phyloP scores from a whole-genome alignment of 169 alveolate species.

The Pseudocohnilembus persalinus region DNA sequence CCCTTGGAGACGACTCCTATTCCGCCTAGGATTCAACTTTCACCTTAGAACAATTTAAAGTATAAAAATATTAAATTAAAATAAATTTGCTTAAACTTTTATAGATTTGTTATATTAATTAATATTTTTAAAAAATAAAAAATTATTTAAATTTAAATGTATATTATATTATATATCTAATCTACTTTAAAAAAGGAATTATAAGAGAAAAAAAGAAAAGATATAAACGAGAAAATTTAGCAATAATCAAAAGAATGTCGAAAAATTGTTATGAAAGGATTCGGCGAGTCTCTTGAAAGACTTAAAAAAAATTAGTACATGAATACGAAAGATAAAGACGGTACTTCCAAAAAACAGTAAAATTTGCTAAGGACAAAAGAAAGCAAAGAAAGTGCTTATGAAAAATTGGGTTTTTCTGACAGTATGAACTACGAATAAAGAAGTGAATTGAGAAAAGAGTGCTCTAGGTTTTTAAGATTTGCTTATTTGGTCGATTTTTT shows the following conservation, averaged over 20 bases:
- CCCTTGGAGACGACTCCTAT: conserved; percentile 23
- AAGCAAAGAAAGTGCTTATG: conserved; percentile 61
- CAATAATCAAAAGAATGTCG: conserved; percentile 35
- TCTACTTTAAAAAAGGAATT: background rate
- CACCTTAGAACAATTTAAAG: conserved; percentile 41
- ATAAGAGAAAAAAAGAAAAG: conserved; percentile 33
- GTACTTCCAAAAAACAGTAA: background rate
- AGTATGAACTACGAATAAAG: conserved; percentile 86
- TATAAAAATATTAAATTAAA: too few relatives aligned
- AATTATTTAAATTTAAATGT: too few relatives aligned
- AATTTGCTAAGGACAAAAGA: conserved; percentile 16
- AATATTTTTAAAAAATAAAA: too few relatives aligned
- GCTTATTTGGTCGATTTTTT: conserved; percentile 86
- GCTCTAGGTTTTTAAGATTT: conserved; percentile 83
- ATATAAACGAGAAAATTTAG: conserved; percentile 33
- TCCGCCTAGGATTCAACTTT: conserved; percentile 36
- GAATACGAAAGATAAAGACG: conserved; percentile 66
- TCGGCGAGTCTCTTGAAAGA: conserved; percentile 32
- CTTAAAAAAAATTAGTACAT: conserved; percentile 50
- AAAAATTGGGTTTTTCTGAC: conserved; percentile 78
- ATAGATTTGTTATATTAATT: background rate
- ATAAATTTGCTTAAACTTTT: too few relatives aligned
- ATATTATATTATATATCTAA: too few relatives aligned
- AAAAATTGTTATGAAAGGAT: conserved; percentile 35
- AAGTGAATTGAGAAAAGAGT: conserved; percentile 81